These are phyloP conservation scores for Diaporthe sp. DNA, from an alignment of 2,329 filamentous ascomycete genomes.

Conservation along the genomic window DNA sequence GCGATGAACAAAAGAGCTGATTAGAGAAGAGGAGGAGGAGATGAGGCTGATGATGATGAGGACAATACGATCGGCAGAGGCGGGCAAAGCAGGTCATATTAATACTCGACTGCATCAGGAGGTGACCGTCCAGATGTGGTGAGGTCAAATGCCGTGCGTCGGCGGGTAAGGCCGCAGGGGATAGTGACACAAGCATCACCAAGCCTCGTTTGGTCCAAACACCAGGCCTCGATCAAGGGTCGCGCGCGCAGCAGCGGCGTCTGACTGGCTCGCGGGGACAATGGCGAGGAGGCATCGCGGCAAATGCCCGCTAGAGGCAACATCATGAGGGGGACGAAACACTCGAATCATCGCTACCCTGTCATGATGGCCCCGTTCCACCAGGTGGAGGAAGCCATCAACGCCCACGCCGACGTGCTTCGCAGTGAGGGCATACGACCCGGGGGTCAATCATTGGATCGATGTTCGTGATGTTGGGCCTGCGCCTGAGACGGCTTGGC, in stretches of 20 bases:
- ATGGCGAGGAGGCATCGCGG: neutral
- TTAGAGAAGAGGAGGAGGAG: slow-evolving; percentile 3
- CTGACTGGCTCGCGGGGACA: neutral
- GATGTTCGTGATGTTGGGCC: neutral
- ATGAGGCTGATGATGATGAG: slow-evolving; percentile 25
- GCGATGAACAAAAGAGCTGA: slow-evolving; percentile 26
- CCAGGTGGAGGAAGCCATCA: neutral
- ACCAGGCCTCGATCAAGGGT: neutral
- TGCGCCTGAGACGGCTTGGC: slow-evolving; percentile 18
- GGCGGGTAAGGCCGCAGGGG: slow-evolving; percentile 2
- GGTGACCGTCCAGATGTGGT: neutral
- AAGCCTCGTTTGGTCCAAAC: neutral
- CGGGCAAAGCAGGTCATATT: slow-evolving; percentile 10
- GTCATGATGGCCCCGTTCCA: neutral
- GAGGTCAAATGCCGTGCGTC: neutral
- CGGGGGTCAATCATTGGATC: neutral
- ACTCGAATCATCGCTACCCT: neutral
- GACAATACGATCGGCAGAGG: too few relatives aligned
- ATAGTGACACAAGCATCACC: slow-evolving; percentile 22
- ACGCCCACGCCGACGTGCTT: neutral
- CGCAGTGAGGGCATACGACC: neutral
- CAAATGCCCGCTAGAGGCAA: neutral
- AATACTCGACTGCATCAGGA: slow-evolving; percentile 26
- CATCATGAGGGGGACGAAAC: neutral
- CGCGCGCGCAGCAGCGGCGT: neutral